These are phyloP conservation scores for Solanum virginianum DNA, from an alignment of 257 asterid genomes.

Conservation along the genomic window DNA sequence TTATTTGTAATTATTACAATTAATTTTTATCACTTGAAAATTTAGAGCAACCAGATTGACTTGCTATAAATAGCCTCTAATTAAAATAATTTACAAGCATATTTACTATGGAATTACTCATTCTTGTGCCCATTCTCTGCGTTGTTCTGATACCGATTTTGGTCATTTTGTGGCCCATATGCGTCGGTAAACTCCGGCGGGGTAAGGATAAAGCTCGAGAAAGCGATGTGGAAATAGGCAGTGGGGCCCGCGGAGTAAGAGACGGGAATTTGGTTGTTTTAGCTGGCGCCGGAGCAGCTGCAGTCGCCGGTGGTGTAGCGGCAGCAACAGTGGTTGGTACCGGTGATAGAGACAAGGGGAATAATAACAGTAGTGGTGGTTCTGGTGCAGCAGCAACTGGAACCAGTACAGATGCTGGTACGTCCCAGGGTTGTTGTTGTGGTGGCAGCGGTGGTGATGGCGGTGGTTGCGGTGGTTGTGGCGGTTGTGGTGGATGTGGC, in stretches of 20 bases:
- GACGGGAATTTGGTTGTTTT: background rate
- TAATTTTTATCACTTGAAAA: background rate
- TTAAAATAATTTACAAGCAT: background rate
- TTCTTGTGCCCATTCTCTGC: background rate
- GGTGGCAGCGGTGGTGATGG: background rate
- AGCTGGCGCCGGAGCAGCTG: background rate
- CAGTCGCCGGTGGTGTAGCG: background rate
- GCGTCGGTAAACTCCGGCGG: background rate
- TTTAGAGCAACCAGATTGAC: background rate
- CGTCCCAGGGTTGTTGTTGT: conserved; percentile 6
- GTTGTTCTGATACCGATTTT: background rate
- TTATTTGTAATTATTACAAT: no score
- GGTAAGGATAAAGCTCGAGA: background rate
- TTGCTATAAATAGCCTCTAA: background rate
- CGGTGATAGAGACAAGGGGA: background rate
- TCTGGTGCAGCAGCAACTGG: background rate
- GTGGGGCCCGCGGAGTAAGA: background rate
- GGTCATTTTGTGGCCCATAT: background rate
- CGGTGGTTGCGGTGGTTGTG: background rate
- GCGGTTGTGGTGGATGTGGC: conserved; percentile 6
- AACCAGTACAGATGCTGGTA: background rate
- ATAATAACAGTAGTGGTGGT: background rate
- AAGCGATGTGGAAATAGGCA: background rate
- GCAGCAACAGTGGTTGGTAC: background rate
- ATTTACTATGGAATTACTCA: background rate